These are phyloP conservation scores for Lasiosphaeriaceae sp. DNA, from an alignment of 495 filamentous ascomycete genomes.

Conservation along the genomic window DNA sequence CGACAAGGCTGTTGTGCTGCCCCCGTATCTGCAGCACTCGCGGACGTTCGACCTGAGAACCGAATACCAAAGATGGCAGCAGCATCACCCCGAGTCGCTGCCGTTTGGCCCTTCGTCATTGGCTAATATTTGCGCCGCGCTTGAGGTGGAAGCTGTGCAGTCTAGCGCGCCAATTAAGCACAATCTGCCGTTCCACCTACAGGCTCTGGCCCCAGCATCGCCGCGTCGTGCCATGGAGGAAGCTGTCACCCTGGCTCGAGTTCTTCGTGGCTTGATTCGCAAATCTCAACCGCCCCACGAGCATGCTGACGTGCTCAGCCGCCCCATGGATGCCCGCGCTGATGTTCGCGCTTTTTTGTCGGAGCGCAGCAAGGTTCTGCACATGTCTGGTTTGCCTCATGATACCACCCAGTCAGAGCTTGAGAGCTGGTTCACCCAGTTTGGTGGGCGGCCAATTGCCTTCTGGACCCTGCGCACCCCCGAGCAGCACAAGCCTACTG, in stretches of 20 bases:
- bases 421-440: constrained; percentile 99
- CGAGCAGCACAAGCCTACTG: constrained; percentile 97
- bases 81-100: constrained; percentile 93
- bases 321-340: constrained; percentile 93
- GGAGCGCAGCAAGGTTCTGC: constrained; percentile 94
- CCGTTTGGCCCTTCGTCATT: constrained; percentile 94
- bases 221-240: constrained; percentile 97
- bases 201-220: constrained; percentile 94
- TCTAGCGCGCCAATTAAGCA: constrained; percentile 97
- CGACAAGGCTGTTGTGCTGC: constrained; percentile 94
- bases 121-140: constrained; percentile 93
- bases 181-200: constrained; percentile 95
- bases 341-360: constrained; percentile 95
- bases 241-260: constrained; percentile 86
- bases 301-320: constrained; percentile 86
- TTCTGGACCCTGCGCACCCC: constrained; percentile 98
- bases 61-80: constrained; percentile 97
- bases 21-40: constrained; percentile 96
- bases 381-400: constrained; percentile 94
- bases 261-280: constrained; percentile 83
- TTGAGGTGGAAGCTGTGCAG: constrained; percentile 95
- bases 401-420: constrained; percentile 98
- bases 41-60: constrained; percentile 93
- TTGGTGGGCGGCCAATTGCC: constrained; percentile 95
- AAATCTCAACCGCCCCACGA: constrained; percentile 94